Conservation (phyloP, 2,329 filamentous ascomycete species). For the Neurospora crassa region DNA sequence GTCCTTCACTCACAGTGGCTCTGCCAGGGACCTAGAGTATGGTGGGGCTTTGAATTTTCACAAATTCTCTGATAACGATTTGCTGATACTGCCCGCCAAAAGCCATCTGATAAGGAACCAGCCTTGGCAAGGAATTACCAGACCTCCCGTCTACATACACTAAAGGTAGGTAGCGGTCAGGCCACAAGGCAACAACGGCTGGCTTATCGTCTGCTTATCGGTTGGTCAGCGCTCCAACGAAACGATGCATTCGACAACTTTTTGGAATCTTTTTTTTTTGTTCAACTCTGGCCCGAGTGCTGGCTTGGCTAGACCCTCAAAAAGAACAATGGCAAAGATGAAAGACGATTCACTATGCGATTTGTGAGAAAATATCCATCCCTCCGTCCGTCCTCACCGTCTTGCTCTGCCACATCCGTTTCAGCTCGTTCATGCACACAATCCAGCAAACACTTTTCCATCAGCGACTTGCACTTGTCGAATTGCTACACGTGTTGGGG, state of each 20-base stretch:
- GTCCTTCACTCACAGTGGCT: not conserved
- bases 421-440: not conserved
- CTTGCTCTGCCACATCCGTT: not conserved
- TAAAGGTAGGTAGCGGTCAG: conserved; percentile 5
- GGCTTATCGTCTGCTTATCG: not conserved
- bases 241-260: not conserved
- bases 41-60: conserved; percentile 16
- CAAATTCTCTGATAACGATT: conserved; percentile 20
- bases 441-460: not conserved
- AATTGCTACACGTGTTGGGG: not conserved
- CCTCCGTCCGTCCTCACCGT: not conserved
- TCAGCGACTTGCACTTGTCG: not conserved
- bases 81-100: not conserved
- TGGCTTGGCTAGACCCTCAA: not conserved
- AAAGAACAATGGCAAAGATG: not conserved
- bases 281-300: not conserved
- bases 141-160: too few relatives aligned
- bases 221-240: not conserved
- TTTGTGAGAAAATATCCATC: too few relatives aligned
- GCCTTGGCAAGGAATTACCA: conserved; percentile 9
- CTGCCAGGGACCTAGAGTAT: not conserved
- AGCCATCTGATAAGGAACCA: conserved; percentile 12
- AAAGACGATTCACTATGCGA: not conserved
- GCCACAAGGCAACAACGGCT: conserved; percentile 14
- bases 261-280: not conserved